These are phyloP conservation scores for Xenoacremonium recifei DNA, from an alignment of 2,329 filamentous ascomycete genomes.

Conservation along the genomic window DNA sequence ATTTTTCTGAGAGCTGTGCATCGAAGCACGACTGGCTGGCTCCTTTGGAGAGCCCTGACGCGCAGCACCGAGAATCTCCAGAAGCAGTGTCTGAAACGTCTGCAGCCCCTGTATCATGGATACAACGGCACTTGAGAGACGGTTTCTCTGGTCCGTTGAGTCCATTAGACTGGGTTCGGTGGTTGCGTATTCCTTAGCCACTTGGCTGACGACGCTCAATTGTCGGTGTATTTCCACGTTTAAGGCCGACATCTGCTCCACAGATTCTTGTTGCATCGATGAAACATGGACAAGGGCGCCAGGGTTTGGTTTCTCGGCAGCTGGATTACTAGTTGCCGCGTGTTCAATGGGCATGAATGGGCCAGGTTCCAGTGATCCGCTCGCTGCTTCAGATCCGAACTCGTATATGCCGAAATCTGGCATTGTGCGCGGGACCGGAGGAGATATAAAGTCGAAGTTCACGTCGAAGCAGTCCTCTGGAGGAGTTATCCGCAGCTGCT, in stretches of 20 bases:
- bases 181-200: neutral
- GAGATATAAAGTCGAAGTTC: neutral
- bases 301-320: neutral
- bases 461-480: neutral
- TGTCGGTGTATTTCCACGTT: neutral
- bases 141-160: neutral
- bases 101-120: slow-evolving; percentile 1
- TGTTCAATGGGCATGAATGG: neutral
- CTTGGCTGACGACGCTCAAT: neutral
- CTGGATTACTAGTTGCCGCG: neutral
- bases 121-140: neutral
- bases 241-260: neutral
- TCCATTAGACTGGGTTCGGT: neutral
- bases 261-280: neutral
- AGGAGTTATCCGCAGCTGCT: neutral
- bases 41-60: neutral
- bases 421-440: neutral
- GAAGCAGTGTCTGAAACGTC: neutral
- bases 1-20: neutral
- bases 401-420: neutral
- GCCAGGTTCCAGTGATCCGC: neutral
- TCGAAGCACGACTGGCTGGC: neutral
- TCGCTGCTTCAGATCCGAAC: neutral
- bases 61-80: neutral
- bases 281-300: neutral